phyloP scores from a whole-genome alignment of 306 rosid genomes.

The Medicago lupulina region DNA sequence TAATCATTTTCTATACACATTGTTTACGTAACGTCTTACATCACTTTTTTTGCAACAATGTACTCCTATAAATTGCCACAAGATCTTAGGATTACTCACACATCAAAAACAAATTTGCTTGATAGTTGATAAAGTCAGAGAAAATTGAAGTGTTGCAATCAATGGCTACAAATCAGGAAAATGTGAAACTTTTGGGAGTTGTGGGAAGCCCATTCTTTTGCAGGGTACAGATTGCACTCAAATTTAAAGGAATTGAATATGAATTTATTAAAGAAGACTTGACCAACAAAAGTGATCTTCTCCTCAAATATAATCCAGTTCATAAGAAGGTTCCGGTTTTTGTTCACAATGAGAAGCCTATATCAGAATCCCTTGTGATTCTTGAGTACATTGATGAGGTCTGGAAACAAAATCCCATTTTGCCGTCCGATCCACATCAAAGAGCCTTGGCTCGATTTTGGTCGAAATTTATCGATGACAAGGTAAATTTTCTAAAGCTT shows the following conservation, averaged over 20 bases:
- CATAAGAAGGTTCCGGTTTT: background rate
- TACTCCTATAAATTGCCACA: too few relatives aligned
- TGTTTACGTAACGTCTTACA: too few relatives aligned
- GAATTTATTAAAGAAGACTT: background rate
- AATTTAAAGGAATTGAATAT: background rate
- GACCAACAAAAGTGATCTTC: background rate
- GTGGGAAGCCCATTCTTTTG: background rate
- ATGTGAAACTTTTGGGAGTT: background rate
- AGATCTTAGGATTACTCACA: background rate
- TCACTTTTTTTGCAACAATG: too few relatives aligned
- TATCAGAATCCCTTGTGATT: background rate
- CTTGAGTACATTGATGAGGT: background rate
- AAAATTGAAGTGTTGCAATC: background rate
- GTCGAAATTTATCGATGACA: background rate
- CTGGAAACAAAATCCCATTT: constrained; percentile 8
- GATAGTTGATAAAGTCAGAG: background rate
- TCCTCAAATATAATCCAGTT: background rate
- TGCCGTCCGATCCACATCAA: background rate
- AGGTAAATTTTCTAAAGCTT: background rate
- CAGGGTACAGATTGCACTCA: background rate
- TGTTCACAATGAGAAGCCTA: background rate
- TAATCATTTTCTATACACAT: too few relatives aligned
- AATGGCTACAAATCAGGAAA: background rate
- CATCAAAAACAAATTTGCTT: background rate
- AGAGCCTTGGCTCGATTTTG: background rate